A percentile compares a stretch with the other conserved stretches of the same genome.
Conservation (phyloP, 2,329 filamentous ascomycete species). For the Ophiostoma populinum region DNA sequence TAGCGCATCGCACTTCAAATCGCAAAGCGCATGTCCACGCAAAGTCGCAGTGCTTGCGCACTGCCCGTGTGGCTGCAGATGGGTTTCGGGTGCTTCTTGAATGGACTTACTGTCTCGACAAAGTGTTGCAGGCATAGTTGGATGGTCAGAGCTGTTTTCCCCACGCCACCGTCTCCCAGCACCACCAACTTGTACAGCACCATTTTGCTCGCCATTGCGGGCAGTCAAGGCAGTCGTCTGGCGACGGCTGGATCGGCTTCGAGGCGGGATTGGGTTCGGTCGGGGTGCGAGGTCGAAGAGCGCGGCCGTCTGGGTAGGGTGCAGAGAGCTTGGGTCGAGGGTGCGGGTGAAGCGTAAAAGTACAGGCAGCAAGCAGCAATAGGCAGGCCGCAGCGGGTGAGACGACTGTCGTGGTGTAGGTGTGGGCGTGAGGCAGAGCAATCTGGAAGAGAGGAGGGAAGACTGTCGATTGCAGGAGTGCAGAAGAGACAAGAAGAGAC, state of each 20-base stretch:
- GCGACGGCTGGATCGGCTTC: conserved; percentile 6
- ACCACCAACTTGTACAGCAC: conserved; percentile 93
- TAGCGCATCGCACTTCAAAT: too few species aligned
- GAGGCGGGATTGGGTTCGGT: neutral
- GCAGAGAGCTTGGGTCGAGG: neutral
- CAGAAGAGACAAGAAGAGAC: neutral
- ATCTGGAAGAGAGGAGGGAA: neutral
- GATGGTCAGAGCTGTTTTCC: conserved; percentile 86
- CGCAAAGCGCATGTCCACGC: too few species aligned
- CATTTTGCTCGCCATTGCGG: conserved; percentile 76
- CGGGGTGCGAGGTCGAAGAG: neutral
- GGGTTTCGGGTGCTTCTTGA: too few species aligned
- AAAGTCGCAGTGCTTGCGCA: too few species aligned
- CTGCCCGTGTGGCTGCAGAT: too few species aligned
- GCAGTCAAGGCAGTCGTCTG: conserved; percentile 4
- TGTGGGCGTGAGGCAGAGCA: neutral
- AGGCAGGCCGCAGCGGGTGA: too few species aligned
- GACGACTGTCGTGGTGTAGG: too few species aligned
- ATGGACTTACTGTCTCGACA: conserved; percentile 59
- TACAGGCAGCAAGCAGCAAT: too few species aligned
- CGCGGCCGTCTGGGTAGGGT: conserved; percentile 1
- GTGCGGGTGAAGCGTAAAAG: too few species aligned
- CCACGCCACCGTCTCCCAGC: conserved; percentile 82
- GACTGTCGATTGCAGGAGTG: neutral
- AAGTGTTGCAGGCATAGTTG: conserved; percentile 98